phyloP scores from a whole-genome alignment of 139 green algal species.

The Edaphochlamys debaryana region DNA sequence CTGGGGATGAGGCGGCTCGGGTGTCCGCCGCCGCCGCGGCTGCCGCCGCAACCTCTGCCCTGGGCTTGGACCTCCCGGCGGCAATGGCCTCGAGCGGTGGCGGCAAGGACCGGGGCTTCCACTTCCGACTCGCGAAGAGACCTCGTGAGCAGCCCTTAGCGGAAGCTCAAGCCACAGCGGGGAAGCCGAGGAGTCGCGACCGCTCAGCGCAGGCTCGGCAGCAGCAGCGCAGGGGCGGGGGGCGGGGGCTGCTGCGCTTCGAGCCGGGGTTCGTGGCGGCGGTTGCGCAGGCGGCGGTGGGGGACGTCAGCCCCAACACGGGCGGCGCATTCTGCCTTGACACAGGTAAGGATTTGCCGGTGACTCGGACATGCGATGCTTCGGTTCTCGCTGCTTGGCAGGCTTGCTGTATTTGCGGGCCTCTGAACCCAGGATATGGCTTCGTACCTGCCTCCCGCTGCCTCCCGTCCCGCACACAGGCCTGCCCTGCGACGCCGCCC shows the following conservation, averaged over 20 bases:
- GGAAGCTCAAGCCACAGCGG: no score
- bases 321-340: conserved; percentile 81
- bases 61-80: not conserved
- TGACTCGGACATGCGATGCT: no score
- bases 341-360: conserved; percentile 65
- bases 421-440: no score
- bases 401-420: no score
- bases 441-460: no score
- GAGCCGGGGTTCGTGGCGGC: conserved; percentile 70
- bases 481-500: conserved; percentile 72
- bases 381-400: no score
- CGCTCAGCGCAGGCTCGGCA: no score
- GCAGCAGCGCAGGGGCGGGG: not conserved
- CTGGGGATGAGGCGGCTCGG: not conserved
- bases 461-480: conserved; percentile 12
- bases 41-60: not conserved
- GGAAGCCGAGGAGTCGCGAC: no score
- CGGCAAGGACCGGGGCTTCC: not conserved
- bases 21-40: not conserved
- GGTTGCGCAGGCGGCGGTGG: conserved; percentile 84
- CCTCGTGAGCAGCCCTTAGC: not conserved
- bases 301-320: conserved; percentile 85
- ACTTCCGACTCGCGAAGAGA: not conserved
- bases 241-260: not conserved
- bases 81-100: not conserved